Conservation (phyloP, 352 stramenopile species). For the Phytopythium delawarense region DNA sequence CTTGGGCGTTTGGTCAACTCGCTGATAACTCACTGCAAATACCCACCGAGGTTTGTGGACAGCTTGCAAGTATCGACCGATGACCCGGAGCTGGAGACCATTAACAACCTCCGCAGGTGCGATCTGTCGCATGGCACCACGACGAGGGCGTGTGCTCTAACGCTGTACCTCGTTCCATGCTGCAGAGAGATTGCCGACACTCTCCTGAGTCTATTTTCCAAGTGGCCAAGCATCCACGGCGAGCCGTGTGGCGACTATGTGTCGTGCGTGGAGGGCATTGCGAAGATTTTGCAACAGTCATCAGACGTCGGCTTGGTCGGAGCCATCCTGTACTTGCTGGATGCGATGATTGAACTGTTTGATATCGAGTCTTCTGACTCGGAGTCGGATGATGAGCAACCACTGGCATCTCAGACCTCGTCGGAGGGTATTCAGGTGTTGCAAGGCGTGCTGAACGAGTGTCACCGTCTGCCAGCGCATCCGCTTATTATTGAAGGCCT, state of each 20-base stretch:
- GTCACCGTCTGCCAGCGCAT: conserved; percentile 45
- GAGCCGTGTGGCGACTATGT: conserved; percentile 31
- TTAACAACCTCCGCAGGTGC: conserved; percentile 54
- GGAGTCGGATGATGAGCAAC: conserved; percentile 41
- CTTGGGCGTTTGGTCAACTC: conserved; percentile 63
- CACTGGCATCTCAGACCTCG: conserved; percentile 15
- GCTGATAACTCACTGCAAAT: conserved; percentile 65
- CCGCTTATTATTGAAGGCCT: conserved; percentile 54
- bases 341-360: conserved; percentile 77
- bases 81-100: conserved; percentile 51
- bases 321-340: conserved; percentile 67
- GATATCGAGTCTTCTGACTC: conserved; percentile 78
- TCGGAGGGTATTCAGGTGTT: conserved; percentile 53
- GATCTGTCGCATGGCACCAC: background rate
- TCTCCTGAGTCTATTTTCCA: conserved; percentile 74
- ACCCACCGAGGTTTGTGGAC: conserved; percentile 54
- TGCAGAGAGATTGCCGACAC: conserved; percentile 77
- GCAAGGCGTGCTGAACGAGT: conserved; percentile 41
- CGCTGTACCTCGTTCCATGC: background rate
- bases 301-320: conserved; percentile 58
- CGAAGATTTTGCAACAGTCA: conserved; percentile 40
- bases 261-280: conserved; percentile 59
- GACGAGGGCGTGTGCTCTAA: background rate
- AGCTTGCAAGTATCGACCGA: conserved; percentile 45
- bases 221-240: conserved; percentile 54